Base-by-base conservation (phyloP, 2,329 filamentous ascomycete genomes). In the Clarireedia monteithiana region DNA sequence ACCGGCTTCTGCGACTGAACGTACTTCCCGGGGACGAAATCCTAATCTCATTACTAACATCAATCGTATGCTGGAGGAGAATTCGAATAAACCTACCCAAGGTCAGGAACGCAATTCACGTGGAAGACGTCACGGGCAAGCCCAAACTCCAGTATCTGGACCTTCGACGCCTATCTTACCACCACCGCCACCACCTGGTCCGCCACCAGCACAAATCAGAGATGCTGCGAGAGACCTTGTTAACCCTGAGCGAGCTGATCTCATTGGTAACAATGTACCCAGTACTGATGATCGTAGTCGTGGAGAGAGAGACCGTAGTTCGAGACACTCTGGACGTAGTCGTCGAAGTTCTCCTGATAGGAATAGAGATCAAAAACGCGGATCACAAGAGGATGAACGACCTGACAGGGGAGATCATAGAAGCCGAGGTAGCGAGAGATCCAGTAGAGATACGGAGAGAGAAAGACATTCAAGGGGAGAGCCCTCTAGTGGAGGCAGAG, bases 1-100 rank as follows among this genome's bases (percentile, higher is more conserved):
- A 6, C 67, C 68, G 46, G 62, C 68, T 34, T 69, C 66, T n/a
- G 58, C 62, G 27, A 64, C 50, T n/a, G 67, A 69, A 45, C 64
- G 68, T 46, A 44, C 57, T 27, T 58, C 67, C 47, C 64, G 66
- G 20, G 70, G 66, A 60, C 68, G 81, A 56, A 80, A 84, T 62
- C 71, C 85, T 30, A 77, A 77, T 12, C 77, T 79, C 47, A 84
- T 86, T 58, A 82, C 84, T 62, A 82, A 71, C 59, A 80, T 76
- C 50, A 56, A 56, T 24, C 54, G 54, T 20, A 47, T 48, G 42
- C 34, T 56, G 20, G 44, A 48, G 39, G 73, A 84, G 4, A 77
- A 79, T 60, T 76, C 80, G 66, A 74, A 75, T 1, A 76, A 64
- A 65, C 67, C 78, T 63, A 61, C 73, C 65, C 71, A 72, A 66